Evolutionary conservation across 371 early-diverging fungal species (phyloP).

Genomic region (Rhizoclosmatium hyalinum): DNA sequence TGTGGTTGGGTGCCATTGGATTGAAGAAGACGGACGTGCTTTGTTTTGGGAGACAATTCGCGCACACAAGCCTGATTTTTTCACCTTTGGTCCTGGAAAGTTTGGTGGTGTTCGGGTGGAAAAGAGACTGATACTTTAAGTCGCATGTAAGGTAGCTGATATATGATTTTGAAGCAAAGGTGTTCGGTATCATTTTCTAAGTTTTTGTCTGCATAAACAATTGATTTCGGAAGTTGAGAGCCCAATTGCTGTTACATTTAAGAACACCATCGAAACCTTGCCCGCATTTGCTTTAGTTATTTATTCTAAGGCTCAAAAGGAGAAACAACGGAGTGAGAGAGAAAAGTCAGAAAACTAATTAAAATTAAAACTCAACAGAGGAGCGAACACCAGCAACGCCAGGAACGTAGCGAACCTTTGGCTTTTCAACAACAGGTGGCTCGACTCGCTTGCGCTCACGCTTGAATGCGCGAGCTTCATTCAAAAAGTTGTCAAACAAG

Average conservation of each 20-base stretch:
- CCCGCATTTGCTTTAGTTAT: not conserved
- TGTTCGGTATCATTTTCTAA: too few species aligned
- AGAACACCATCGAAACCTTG: too few species aligned
- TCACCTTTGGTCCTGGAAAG: constrained; percentile 24
- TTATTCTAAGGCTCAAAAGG: not conserved
- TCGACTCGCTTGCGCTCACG: constrained; percentile 32
- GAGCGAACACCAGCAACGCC: not conserved
- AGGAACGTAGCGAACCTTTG: constrained; percentile 4
- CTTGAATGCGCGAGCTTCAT: constrained; percentile 36
- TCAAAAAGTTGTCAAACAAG: constrained; percentile 65
- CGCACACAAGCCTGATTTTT: constrained; percentile 9
- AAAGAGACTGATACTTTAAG: not conserved
- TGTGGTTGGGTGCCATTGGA: constrained; percentile 19
- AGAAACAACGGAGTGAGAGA: not conserved
- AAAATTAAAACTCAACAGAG: constrained; percentile 3
- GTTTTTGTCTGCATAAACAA: too few species aligned
- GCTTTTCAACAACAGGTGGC: not conserved
- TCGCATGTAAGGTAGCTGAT: too few species aligned
- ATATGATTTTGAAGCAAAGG: too few species aligned
- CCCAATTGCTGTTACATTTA: too few species aligned
- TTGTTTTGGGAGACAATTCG: constrained; percentile 13
- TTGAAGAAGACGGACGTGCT: constrained; percentile 3
- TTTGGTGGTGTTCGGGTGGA: constrained; percentile 26
- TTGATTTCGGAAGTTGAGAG: too few species aligned
- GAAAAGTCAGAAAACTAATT: not conserved